A percentile compares a stretch with the other conserved stretches of the same genome.
These are phyloP conservation scores for Fraxinus dipetala DNA, from an alignment of 305 asterid species.

Conservation along the genomic window DNA sequence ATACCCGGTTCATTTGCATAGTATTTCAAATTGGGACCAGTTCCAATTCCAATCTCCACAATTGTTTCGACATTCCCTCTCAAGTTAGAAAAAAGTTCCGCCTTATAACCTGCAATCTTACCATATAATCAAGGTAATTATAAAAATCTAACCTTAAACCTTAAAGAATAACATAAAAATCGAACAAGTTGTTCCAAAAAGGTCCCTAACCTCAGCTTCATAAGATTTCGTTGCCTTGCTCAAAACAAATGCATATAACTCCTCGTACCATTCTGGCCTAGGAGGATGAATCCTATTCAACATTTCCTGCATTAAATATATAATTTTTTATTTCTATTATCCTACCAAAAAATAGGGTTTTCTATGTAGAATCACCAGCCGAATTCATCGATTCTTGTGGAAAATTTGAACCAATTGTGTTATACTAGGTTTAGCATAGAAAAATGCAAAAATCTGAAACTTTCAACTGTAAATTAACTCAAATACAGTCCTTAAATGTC, in stretches of 20 bases:
- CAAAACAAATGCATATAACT: slow-evolving; percentile 68
- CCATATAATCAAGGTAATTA: slow-evolving; percentile 20
- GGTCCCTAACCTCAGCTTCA: slow-evolving; percentile 71
- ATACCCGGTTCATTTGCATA: slow-evolving; percentile 50
- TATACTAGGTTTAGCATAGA: not conserved
- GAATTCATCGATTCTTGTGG: not conserved
- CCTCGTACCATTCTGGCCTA: slow-evolving; percentile 92
- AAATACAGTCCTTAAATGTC: not conserved
- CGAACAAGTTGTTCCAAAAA: not conserved
- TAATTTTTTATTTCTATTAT: not conserved
- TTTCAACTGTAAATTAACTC: not conserved
- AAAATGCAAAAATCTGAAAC: not conserved
- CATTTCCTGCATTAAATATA: slow-evolving; percentile 43
- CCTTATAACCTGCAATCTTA: slow-evolving; percentile 79
- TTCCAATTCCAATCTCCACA: slow-evolving; percentile 88
- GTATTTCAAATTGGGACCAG: slow-evolving; percentile 86
- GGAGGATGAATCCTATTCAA: slow-evolving; percentile 74
- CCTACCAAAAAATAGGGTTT: not conserved
- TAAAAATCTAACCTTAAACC: not conserved
- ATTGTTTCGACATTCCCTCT: slow-evolving; percentile 57
- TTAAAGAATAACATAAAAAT: slow-evolving; percentile 6
- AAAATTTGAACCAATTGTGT: not conserved
- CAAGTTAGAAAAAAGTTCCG: slow-evolving; percentile 58
- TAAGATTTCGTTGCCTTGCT: slow-evolving; percentile 55
- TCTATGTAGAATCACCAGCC: not conserved